Evolutionary conservation across 2,329 filamentous ascomycete species (phyloP).

Genomic region (Dryadomyces quercus-mongolicae): DNA sequence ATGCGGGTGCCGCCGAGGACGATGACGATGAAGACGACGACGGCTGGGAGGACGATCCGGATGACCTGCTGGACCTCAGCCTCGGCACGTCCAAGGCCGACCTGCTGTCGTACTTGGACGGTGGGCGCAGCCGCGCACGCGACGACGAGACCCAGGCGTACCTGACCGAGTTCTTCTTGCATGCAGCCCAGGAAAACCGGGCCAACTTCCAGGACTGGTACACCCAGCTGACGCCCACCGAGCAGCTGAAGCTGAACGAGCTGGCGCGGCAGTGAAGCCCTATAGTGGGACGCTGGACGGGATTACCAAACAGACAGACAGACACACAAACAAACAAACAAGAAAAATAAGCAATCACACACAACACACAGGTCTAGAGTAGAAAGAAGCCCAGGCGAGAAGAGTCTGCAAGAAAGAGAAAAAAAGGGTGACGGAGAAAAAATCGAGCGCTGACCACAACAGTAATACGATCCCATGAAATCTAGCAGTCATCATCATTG

Average conservation of each 20-base stretch:
- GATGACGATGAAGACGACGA: conserved; percentile 58
- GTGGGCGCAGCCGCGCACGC: conserved; percentile 49
- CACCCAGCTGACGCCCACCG: conserved; percentile 38
- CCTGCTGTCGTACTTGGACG: conserved; percentile 65
- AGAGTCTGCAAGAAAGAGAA: not conserved
- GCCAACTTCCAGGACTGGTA: conserved; percentile 47
- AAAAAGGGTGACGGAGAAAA: not conserved
- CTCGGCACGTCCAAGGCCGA: conserved; percentile 57
- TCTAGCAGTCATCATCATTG: too few species aligned
- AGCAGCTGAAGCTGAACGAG: conserved; percentile 44
- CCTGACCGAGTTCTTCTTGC: conserved; percentile 68
- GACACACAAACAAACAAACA: too few species aligned
- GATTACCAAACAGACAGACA: too few species aligned
- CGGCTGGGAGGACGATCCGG: conserved; percentile 83
- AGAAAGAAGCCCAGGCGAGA: too few species aligned
- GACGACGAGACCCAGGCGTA: conserved; percentile 89
- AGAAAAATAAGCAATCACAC: too few species aligned
- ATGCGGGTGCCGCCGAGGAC: conserved; percentile 23
- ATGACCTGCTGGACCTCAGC: conserved; percentile 64
- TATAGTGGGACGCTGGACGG: too few species aligned
- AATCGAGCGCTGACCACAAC: not conserved
- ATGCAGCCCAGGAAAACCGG: conserved; percentile 41
- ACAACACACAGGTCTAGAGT: not conserved
- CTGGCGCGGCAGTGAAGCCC: conserved; percentile 27
- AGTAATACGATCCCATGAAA: not conserved